Evolutionary conservation across 345 rosid species (phyloP), one percentile per base, ranked within the genome.

Genomic region (Arabidopsis thaliana): DNA sequence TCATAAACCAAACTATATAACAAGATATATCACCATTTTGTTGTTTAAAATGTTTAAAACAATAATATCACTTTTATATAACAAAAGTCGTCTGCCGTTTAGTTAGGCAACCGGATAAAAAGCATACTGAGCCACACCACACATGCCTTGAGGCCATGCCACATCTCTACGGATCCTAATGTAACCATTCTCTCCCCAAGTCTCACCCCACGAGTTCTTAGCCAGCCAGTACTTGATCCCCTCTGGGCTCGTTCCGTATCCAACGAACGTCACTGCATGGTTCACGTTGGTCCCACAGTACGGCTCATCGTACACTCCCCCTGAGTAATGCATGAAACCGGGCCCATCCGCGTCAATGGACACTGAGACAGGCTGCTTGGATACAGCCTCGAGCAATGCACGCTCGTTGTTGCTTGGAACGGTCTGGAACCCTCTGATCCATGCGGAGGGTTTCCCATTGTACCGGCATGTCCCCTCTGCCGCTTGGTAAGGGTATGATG

Each of bases 181-280:
- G 67, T 83, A 87, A 24, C 95, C 92, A 20, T 62, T 38, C 55
- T 87, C 92, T 51, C 95, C 92, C 90, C 91, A 89, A 3, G 52
- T 67, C 46, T 45, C 41, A 3, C 87, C 88, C 90, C 93, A 88
- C 2, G 93, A 88, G 52, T 88, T 86, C 46, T 85, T 85, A 51
- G 84, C 76, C 9, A 87, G 25, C 91, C 93, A 86, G 45, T 82
- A 88, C 59, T 86, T 75, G 6, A 67, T 67, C 9, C 78, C 78
- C 14, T 79, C 84, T 0, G 42, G 73, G 42, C 69, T 67, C 3
- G 65, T 80, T 11, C 91, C 91, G 32, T 86, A 86, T 13, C 89
- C 88, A 23, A 85, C 84, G 38, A 80, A 72, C 2, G 82, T 67
- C 14, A 85, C 83, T 45, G 85, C 87, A 56, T 85, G 91, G 57